Evolutionary conservation across 2,329 filamentous ascomycete genomes (phyloP), one percentile per base, ranked within the genome.

Genomic region (Pseudogymnoascus sp.): DNA sequence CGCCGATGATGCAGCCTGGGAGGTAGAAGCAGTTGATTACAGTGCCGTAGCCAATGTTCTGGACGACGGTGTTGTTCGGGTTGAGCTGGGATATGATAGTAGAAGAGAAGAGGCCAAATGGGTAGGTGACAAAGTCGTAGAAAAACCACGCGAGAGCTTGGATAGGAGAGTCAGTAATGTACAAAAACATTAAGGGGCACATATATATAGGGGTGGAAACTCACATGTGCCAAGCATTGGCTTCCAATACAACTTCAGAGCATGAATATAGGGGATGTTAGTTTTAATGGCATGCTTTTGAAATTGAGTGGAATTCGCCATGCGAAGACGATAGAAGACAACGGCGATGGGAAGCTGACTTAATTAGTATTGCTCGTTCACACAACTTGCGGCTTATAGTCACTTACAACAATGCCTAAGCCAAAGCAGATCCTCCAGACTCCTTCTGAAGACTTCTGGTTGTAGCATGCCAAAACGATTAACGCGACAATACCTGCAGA

Each of bases 81-180:
- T 77, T 77, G 39, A 77, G 71, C 25, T 75, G 72, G 3, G 71
- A 69, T 52, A 81, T 76, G 62, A 83, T 82, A 21, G 80, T 81
- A 0, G 78, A 79, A 62, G 77, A 78, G 69, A 83, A 83, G 39
- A 83, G 77, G 7, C 80, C 80, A 64, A 83, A 82, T 0, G 81
- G 81, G 60, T 80, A 79, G 0, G 78, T 78, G 55, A 83, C 78
- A 69, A 78, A 84, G 68, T 84, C 80, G 69, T 84, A 78, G 27
- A 76, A 69, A 68, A 82, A 82, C 80, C 80, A 83, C 1, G 78
- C 74, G 3, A 76, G 74, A 12, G 80, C 80, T 62, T 37, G 5
- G 35, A 21, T 21, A 21, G 10, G 13, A 37, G 10, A 37, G 12
- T 37, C 6, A 37, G 13, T 37, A n/a, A 5, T n/a, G 35, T 10